Evolutionary conservation across 2,329 filamentous ascomycete species (phyloP), one percentile per base, ranked within the genome.

Genomic region (Epichloe bromicola): DNA sequence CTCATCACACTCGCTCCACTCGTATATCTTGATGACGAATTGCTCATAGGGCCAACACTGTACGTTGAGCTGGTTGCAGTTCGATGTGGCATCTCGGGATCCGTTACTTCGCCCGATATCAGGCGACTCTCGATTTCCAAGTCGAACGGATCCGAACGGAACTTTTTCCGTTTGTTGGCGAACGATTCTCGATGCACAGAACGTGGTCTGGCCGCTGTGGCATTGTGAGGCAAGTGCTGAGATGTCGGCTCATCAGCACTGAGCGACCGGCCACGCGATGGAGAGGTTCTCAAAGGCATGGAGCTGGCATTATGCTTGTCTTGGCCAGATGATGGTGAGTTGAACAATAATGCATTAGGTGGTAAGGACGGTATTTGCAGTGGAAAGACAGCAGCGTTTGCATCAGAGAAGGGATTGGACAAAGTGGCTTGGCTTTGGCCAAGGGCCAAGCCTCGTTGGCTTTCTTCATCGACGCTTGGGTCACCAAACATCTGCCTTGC

Each of bases 61-160:
- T 46, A 78, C 61, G 58, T 78, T 70, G 61, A 63, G 51, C 60
- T 63, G 8, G 56, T 52, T 10, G 55, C 51, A 8, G 54, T 53
- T 26, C 55, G 52, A 5, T 56, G 58, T 17, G 60, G 57, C 53
- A 58, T 55, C 33, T 52, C 49, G 7, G 57, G 54, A 46, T 60
- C 50, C 34, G 54, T 55, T 11, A 52, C 48, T n/a, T 50, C 50
- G 30, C 53, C 56, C 5, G 59, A 55, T 38, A 52, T 40, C 10
- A 57, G 23, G 7, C 54, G 57, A 37, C 54, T 55, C 48, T 64
- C 61, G 12, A 67, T 55, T 60, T 83, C 80, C n/a, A 83, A 69
- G 56, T 84, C 80, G 58, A 83, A 83, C 2, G 79, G 80, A 56
- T 83, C 79, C 2, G 79, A 82, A 43, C 79, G 76, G 61, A 80